These are phyloP conservation scores for Kuraishia borneana DNA, from an alignment of 805 yeast species.

Conservation along the genomic window DNA sequence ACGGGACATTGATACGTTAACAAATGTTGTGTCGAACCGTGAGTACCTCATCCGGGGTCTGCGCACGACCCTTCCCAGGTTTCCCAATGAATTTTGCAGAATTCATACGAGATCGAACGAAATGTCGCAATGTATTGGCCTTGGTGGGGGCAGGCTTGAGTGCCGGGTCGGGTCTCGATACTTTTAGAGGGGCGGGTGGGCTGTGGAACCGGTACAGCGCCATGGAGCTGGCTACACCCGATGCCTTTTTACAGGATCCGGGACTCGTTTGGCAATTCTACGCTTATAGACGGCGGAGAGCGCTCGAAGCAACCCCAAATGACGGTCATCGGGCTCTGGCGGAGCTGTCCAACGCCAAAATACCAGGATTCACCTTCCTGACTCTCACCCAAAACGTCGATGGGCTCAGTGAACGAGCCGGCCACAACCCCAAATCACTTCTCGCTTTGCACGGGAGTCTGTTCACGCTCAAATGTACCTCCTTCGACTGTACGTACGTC, in stretches of 20 bases:
- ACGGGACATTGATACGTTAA: background rate
- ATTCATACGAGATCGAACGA: slow-evolving; percentile 7
- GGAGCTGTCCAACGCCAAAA: slow-evolving; percentile 29
- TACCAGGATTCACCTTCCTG: slow-evolving; percentile 29
- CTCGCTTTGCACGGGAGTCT: slow-evolving; percentile 74
- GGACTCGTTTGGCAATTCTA: slow-evolving; percentile 88
- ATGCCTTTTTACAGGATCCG: slow-evolving; percentile 76
- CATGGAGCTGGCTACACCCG: slow-evolving; percentile 84
- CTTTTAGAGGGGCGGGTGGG: slow-evolving; percentile 64
- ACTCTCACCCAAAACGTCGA: slow-evolving; percentile 82
- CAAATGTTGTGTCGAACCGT: too few species aligned
- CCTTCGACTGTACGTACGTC: slow-evolving; percentile 55
- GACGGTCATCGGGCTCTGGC: slow-evolving; percentile 64
- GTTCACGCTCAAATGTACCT: slow-evolving; percentile 65
- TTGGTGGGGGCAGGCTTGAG: slow-evolving; percentile 80
- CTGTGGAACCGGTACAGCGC: slow-evolving; percentile 70
- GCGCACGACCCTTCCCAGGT: too few species aligned
- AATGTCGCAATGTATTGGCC: slow-evolving; percentile 41
- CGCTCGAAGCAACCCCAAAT: slow-evolving; percentile 62
- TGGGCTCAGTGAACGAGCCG: slow-evolving; percentile 57
- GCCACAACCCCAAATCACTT: slow-evolving; percentile 40
- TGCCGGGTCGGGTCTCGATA: slow-evolving; percentile 65
- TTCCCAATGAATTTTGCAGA: slow-evolving; percentile 7
- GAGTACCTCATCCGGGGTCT: too few species aligned
- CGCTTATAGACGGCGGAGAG: slow-evolving; percentile 52